phyloP scores from a whole-genome alignment of 1,139 yeast species.

The Debaryomyces fabryi region DNA sequence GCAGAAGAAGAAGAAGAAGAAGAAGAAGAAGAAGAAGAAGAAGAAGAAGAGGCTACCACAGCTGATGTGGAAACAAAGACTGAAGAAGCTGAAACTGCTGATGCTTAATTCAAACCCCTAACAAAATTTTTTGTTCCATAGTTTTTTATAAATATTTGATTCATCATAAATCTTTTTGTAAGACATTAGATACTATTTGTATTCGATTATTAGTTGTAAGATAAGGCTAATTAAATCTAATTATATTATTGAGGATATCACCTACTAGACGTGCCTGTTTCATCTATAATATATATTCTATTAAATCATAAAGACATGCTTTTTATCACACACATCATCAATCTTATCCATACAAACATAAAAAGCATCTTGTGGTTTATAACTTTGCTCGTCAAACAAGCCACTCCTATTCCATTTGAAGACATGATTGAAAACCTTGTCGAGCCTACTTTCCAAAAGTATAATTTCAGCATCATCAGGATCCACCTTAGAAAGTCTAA shows the following conservation, averaged over 20 bases:
- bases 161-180: conserved; percentile 3
- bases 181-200: background rate
- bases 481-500: conserved; percentile 71
- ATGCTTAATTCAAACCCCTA: conserved; percentile 8
- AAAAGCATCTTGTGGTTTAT: conserved; percentile 64
- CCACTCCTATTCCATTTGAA: conserved; percentile 20
- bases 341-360: conserved; percentile 62
- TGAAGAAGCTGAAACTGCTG: conserved; percentile 18
- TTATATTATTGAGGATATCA: background rate
- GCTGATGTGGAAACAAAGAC: conserved; percentile 17
- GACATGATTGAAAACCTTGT: conserved; percentile 62
- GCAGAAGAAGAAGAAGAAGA: conserved; percentile 15
- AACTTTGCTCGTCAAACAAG: conserved; percentile 54
- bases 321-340: conserved; percentile 45
- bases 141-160: conserved; percentile 7
- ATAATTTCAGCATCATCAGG: conserved; percentile 53
- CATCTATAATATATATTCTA: background rate
- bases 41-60: conserved; percentile 17
- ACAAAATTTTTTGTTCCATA: conserved; percentile 5
- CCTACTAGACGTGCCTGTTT: background rate
- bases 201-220: conserved; percentile 6
- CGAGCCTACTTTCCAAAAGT: conserved; percentile 57
- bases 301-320: conserved; percentile 39
- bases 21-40: conserved; percentile 16
- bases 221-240: background rate